Evolutionary conservation across 148 eudicot genomes (phyloP), one percentile per base, ranked within the genome.

Genomic region (Heliosperma pusillum): DNA sequence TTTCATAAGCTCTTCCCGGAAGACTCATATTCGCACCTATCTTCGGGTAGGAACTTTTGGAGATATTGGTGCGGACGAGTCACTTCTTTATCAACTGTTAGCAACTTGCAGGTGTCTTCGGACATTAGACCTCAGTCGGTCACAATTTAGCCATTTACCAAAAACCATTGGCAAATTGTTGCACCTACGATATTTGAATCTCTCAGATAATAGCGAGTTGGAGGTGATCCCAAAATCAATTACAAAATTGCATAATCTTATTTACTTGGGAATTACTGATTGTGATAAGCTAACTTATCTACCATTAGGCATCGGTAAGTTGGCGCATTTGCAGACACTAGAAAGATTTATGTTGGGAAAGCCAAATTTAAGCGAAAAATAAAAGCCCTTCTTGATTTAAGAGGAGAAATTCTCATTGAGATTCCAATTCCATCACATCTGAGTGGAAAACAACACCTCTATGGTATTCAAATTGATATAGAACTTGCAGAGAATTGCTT

Each of bases 1-100:
- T 29, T 5, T 9, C 5, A 2, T 22, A 47, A 3, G 2, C 33
- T 16, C 15, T 33, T 71, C 22, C 7, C 0, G 1, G 1, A 53
- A 72, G 21, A 52, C 44, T 26, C 68, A 27, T 21, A 22, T 71
- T 3, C 80, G 75, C 2, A 71, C 82, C 4, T 60, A 74, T 76
- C 33, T 61, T 76, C 16, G 44, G 63, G 9, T 36, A 36, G 9
- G 42, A 1, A 4, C 1, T 50, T 13, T 1, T 50, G 17, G 19
- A 17, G 17, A 50, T 50, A 50, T 16, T 5, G 52, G 7, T 42
- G 13, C 7, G 4, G 26, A 40, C 10, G 50, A 42, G 11, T n/a
- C 19, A 17, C 15, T 19, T 27, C 24, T n/a, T 17, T 0, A 25
- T 36, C 3, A 33, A 22, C 1, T 40, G 19, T 10, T 73, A 9